A percentile compares a stretch with the other conserved stretches of the same genome.
These are phyloP conservation scores for Aspergillus nidulans DNA, from an alignment of 495 filamentous ascomycete species.

Conservation along the genomic window DNA sequence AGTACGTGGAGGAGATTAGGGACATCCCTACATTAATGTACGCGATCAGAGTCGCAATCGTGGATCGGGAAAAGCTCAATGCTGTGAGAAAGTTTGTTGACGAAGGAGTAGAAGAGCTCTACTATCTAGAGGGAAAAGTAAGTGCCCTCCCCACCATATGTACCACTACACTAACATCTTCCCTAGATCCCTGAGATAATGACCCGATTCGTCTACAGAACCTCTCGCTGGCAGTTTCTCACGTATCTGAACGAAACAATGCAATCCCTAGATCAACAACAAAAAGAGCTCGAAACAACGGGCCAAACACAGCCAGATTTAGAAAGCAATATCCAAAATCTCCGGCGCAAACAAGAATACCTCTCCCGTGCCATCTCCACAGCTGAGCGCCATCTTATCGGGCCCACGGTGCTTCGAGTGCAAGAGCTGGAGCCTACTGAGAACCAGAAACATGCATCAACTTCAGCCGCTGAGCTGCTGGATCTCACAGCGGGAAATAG, in stretches of 20 bases:
- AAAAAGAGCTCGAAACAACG: constrained; percentile 15
- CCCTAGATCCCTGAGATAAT: constrained; percentile 74
- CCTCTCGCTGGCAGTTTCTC: constrained; percentile 73
- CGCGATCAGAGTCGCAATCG: constrained; percentile 59
- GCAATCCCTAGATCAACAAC: constrained; percentile 35
- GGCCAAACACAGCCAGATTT: constrained; percentile 11
- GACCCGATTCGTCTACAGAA: constrained; percentile 81
- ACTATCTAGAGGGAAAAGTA: constrained; percentile 65
- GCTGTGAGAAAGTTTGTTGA: constrained; percentile 72
- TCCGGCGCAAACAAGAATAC: constrained; percentile 38
- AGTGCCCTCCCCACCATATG: constrained; percentile 13
- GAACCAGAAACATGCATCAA: constrained; percentile 17
- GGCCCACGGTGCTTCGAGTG: constrained; percentile 34
- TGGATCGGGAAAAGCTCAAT: constrained; percentile 89
- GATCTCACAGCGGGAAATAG: constrained; percentile 30
- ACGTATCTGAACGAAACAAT: constrained; percentile 58
- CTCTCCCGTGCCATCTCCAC: constrained; percentile 35
- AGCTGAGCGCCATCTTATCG: constrained; percentile 30
- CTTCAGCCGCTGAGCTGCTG: constrained; percentile 20
- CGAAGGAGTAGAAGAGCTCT: constrained; percentile 75
- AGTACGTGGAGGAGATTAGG: constrained; percentile 51
- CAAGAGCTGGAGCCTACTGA: constrained; percentile 2
- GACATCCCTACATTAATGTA: constrained; percentile 62
- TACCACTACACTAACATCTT: neutral
- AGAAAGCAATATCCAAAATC: constrained; percentile 19